phyloP scores from a whole-genome alignment of 441 rosid species.

The Lagerstroemia fauriei region DNA sequence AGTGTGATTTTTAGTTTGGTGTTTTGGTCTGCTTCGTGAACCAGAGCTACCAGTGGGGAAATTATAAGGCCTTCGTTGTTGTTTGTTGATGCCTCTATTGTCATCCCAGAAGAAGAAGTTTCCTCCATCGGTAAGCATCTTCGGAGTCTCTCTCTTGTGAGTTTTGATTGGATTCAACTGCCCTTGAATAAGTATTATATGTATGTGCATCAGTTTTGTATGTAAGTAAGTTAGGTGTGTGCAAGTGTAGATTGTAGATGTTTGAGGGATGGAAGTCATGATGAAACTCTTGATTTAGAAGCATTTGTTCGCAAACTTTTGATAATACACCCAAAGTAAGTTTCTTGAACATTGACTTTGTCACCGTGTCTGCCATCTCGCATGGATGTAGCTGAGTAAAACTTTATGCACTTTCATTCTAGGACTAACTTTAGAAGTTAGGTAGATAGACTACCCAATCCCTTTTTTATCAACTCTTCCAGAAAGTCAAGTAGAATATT shows the following conservation, averaged over 20 bases:
- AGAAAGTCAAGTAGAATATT: constrained; percentile 81
- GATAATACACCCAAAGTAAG: constrained; percentile 96
- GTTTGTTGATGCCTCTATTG: no score
- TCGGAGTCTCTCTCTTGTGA: constrained; percentile 88
- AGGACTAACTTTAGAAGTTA: constrained; percentile 82
- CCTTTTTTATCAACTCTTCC: constrained; percentile 90
- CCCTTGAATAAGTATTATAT: constrained; percentile 4
- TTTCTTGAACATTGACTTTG: constrained; percentile 23
- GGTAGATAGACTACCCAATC: constrained; percentile 90
- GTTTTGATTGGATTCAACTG: neutral
- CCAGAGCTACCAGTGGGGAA: no score
- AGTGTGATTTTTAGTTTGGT: no score
- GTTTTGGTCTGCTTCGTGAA: no score
- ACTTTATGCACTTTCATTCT: constrained; percentile 45
- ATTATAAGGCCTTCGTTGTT: no score
- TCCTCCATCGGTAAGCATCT: constrained; percentile 85
- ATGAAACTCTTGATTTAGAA: constrained; percentile 93
- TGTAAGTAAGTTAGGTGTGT: no score
- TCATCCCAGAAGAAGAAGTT: no score
- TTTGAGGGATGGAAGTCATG: constrained; percentile 87
- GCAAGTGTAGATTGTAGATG: constrained; percentile 75
- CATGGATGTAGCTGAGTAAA: constrained; percentile 26
- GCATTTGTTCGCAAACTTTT: constrained; percentile 83
- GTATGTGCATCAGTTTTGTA: no score
- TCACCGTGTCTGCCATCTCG: neutral